phyloP scores from a whole-genome alignment of 2,329 filamentous ascomycete genomes.

The Fusarium sp. region DNA sequence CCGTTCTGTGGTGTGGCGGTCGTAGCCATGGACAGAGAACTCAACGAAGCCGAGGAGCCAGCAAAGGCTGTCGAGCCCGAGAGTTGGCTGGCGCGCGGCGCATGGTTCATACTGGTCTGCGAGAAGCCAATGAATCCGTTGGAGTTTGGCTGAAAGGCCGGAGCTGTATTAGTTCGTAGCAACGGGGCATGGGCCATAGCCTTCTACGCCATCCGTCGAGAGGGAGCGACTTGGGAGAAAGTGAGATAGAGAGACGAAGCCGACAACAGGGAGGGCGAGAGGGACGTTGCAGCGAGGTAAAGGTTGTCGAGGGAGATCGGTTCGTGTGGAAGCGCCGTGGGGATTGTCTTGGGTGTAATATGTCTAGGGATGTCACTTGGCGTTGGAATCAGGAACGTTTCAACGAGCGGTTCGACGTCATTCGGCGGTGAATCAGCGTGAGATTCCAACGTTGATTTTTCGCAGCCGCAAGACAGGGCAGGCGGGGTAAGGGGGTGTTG shows the following conservation, averaged over 20 bases:
- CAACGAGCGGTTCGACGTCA: slow-evolving; percentile 36
- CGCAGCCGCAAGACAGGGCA: slow-evolving; percentile 7
- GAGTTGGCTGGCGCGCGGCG: slow-evolving; percentile 68
- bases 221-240: not conserved
- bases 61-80: slow-evolving; percentile 68
- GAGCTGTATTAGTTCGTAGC: slow-evolving; percentile 66
- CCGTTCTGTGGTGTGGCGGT: slow-evolving; percentile 57
- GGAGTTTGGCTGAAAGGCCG: slow-evolving; percentile 60
- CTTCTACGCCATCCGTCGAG: slow-evolving; percentile 54
- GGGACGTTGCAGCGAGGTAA: not conserved
- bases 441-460: slow-evolving; percentile 17
- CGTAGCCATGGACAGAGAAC: slow-evolving; percentile 56
- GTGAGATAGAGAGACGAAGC: not conserved
- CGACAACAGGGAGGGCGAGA: slow-evolving; percentile 19
- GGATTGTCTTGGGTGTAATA: slow-evolving; percentile 3
- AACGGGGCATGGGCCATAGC: slow-evolving; percentile 69
- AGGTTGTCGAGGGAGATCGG: slow-evolving; percentile 28
- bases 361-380: slow-evolving; percentile 33
- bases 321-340: slow-evolving; percentile 14
- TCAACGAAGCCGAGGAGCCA: slow-evolving; percentile 62
- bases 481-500: slow-evolving; percentile 31
- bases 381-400: slow-evolving; percentile 35
- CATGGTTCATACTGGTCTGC: slow-evolving; percentile 60
- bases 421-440: slow-evolving; percentile 40
- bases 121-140: slow-evolving; percentile 57